Conservation (phyloP, 129 eudicot genomes). For the Dittrichia graveolens region DNA sequence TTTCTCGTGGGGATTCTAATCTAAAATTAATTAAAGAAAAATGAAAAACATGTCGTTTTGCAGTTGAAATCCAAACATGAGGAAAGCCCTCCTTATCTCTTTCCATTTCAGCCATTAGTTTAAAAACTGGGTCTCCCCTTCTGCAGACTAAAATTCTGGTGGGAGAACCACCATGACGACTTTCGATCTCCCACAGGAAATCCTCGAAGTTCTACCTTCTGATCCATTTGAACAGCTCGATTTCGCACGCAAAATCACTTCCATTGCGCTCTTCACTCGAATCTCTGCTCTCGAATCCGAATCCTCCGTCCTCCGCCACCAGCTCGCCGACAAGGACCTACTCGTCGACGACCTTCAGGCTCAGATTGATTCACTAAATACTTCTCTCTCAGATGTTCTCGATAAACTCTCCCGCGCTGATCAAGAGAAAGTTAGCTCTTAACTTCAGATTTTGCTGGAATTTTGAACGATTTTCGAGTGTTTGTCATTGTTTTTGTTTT, state of each 20-base stretch:
- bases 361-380: constrained; percentile 71
- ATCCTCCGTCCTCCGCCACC: constrained; percentile 53
- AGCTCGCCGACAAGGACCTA: constrained; percentile 60
- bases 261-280: constrained; percentile 96
- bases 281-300: constrained; percentile 87
- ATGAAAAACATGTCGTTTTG: too few relatives aligned
- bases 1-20: too few relatives aligned
- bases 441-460: background rate
- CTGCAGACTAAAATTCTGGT: constrained; percentile 11
- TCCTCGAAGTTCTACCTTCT: constrained; percentile 67
- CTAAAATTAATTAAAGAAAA: too few relatives aligned
- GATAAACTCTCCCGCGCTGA: constrained; percentile 60
- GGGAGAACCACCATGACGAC: constrained; percentile 26
- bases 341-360: constrained; percentile 60
- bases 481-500: background rate
- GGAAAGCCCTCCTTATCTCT: constrained; percentile 32
- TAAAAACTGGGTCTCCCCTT: constrained; percentile 7
- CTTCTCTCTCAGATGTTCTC: constrained; percentile 47
- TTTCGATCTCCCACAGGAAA: constrained; percentile 83
- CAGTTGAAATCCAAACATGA: background rate
- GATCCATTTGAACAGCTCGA: constrained; percentile 97
- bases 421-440: constrained; percentile 63
- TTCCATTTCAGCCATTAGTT: constrained; percentile 31
- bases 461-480: background rate
- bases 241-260: constrained; percentile 92